Evolutionary conservation across 1,139 yeast genomes (phyloP), one percentile per base, ranked within the genome.

Genomic region (Nadsonia starkeyi-henricii): DNA sequence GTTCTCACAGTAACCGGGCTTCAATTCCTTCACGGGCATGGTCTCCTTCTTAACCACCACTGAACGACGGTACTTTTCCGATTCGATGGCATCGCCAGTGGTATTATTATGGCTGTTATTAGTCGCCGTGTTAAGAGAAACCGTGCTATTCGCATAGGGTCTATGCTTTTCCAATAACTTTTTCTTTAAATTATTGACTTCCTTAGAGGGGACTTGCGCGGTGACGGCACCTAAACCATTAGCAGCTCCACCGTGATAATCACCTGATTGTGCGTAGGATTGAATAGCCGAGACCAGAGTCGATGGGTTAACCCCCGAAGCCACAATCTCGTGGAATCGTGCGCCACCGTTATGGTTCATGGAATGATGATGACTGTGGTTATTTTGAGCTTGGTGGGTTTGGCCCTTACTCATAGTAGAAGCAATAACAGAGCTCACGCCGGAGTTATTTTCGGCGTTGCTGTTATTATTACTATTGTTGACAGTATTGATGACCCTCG

Each of bases 1-100:
- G 63, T 91, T 93, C 62, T 91, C 99, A 67, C 98, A 91, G 64
- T 85, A 86, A 0, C 54, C 44, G 2, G 49, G 44, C 33, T 47
- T 47, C n/a, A 45, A 44, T 23, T 47, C 49, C 21, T 43, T 42
- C 3, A 20, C 26, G n/a, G 43, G 23, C 23, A 42, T 26, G 12
- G 43, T 20, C 3, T 21, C 43, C 26, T 42, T 42, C 28, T 42
- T 26, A n/a, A 42, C 18, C 13, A 42, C 43, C 20, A 15, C 39
- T 4, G 39, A n/a, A 13, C 39, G 15, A 4, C 39, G 39, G 3
- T 15, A 15, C 12, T 15, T 33, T 13, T 33, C 39, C 17, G 39
- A 33, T 4, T 33, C 39, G 9, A 23, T 9, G 4, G 39, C 9
- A 23, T 23, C 8, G 9, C 9, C 9, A 23, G 5, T 23, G 28